Conservation (phyloP, 495 filamentous ascomycete species). For the Penicillium cinerascens region DNA sequence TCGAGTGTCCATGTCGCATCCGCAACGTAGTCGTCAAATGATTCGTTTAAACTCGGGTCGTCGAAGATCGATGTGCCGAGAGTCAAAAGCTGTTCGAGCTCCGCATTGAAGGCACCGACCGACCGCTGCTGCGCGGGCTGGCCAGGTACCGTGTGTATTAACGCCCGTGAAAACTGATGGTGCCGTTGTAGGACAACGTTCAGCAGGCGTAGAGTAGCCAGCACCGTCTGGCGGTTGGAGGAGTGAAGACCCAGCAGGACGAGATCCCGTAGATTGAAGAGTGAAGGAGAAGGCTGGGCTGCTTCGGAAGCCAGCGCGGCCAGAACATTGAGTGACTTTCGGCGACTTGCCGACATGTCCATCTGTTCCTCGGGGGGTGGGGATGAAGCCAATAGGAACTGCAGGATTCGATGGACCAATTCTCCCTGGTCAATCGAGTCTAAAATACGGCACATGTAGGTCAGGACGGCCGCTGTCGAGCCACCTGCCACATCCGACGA, state of each 20-base stretch:
- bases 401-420: constrained; percentile 87
- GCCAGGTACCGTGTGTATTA: constrained; percentile 63
- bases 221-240: constrained; percentile 78
- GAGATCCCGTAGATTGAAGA: constrained; percentile 94
- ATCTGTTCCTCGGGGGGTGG: constrained; percentile 46
- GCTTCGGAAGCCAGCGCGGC: constrained; percentile 63
- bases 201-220: constrained; percentile 80
- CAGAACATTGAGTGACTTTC: constrained; percentile 85
- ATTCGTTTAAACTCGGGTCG: constrained; percentile 67
- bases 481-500: constrained; percentile 96
- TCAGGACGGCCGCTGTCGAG: constrained; percentile 92
- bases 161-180: constrained; percentile 76
- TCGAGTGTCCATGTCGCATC: constrained; percentile 78
- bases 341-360: constrained; percentile 61
- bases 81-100: constrained; percentile 69
- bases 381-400: constrained; percentile 83
- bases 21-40: constrained; percentile 78
- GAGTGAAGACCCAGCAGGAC: constrained; percentile 81
- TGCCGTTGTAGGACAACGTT: constrained; percentile 82
- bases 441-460: constrained; percentile 85
- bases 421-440: constrained; percentile 89
- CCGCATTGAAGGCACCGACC: constrained; percentile 73
- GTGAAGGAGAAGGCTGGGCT: constrained; percentile 70
- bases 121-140: constrained; percentile 63
- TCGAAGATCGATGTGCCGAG: constrained; percentile 70